Conservation (phyloP, 768 basidiomycete species). For the Mycena venus region DNA sequence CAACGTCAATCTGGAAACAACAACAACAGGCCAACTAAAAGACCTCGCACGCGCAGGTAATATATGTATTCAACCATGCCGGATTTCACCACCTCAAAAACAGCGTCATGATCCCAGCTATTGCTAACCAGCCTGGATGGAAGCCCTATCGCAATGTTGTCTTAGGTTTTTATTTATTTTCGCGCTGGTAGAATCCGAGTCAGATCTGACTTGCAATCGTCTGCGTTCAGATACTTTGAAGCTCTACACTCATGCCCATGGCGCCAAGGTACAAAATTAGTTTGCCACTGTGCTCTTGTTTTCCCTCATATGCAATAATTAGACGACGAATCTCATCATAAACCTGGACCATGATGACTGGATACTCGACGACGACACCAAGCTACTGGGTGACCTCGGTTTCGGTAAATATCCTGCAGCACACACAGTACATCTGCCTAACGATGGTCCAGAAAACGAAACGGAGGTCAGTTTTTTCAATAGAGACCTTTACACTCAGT, state of each 20-base stretch:
- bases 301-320: constrained; percentile 9
- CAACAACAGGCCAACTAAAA: constrained; percentile 87
- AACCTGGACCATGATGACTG: constrained; percentile 97
- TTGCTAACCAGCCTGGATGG: constrained; percentile 84
- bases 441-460: constrained; percentile 82
- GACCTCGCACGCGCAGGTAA: constrained; percentile 76
- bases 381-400: constrained; percentile 76
- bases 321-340: constrained; percentile 98
- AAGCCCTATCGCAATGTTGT: constrained; percentile 85
- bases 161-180: constrained; percentile 63
- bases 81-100: constrained; percentile 21
- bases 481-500: constrained; percentile 78
- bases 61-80: constrained; percentile 17
- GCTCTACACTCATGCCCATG: constrained; percentile 94
- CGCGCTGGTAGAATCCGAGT: neutral
- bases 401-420: constrained; percentile 70
- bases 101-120: constrained; percentile 58
- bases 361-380: constrained; percentile 81
- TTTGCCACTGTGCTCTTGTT: neutral
- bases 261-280: constrained; percentile 79
- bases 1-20: constrained; percentile 81
- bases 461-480: constrained; percentile 96
- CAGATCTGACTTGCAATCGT: neutral
- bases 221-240: constrained; percentile 86
- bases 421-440: neutral